Base-by-base conservation (phyloP, 441 rosid genomes). In the Gossypium davidsonii region DNA sequence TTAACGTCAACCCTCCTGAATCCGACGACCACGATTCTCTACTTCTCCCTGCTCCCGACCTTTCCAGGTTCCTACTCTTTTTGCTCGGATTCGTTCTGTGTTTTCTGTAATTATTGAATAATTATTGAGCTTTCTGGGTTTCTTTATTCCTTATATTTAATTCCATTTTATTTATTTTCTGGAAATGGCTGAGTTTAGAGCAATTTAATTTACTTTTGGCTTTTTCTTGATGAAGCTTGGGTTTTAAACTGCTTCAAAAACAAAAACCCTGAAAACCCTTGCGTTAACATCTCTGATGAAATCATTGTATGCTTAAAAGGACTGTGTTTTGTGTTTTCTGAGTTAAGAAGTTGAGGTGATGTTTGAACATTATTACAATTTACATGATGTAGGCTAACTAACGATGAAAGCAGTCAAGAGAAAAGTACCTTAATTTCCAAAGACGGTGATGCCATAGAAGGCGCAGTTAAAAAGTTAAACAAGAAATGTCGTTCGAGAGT, bases 1-100 rank as follows among this genome's bases (percentile, higher is more conserved):
- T 91, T 74, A 94, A 89, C 84, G 88, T 82, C 83, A 85, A 91
- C 75, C 98, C 97, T 81, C 93, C 95, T 18, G 90, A 88, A 65
- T 59, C 87, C 57, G 98, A 91, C 77, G 81, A 86, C 71, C 78
- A 73, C 57, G 83, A 86, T 31, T 73, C 90, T 15, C 23, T 74
- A 64, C 83, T 70, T 70, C 55, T 67, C 26, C 39, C 87, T 15
- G 77, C 80, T 25, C 82, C 86, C 15, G 71, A 76, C 69, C 71
- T 72, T 77, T 5, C 83, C 72, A 87, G 89, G 92, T 89, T 61
- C 65, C 6, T 26, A 14, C 37, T 34, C 73, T 57, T 48, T 56
- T 44, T 7, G 56, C 67, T 63, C 70, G 0, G 9, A 5, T 51
- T 55, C 60, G 0, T 71, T 1, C 25, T 39, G 6, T 39, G 4